Evolutionary conservation across 2,329 filamentous ascomycete species (phyloP), one percentile per base, ranked within the genome.

Genomic region (Colletotrichum musicola): DNA sequence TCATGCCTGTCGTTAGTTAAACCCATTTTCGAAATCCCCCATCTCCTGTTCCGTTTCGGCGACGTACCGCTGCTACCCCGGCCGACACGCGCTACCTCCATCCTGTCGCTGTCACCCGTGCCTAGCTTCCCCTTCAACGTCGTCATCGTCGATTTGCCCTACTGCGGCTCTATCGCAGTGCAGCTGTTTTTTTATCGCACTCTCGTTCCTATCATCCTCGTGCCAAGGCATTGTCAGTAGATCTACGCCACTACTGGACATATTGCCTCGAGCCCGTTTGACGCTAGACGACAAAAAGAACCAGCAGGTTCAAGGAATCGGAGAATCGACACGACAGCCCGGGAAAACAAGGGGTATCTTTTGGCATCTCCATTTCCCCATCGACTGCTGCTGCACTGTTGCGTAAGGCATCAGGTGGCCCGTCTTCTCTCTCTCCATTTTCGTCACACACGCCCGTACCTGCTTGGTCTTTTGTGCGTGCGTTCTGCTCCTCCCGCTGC

Each of bases 201-300:
- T 25, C 22, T 25, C 22, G 22, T 4, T 10, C 30, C 30, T 35
- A 35, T 35, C 62, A 14, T 13, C 10, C 44, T 46, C 16, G 66
- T 66, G 62, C 55, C 55, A 61, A 66, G 66, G 55, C 66, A 60
- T 16, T 35, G 40, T 38, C 59, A 35, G 54, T 61, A 65, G 62
- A 69, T 66, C 56, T 40, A 62, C 55, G 56, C 66, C 66, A 66
- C 47, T 51, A 51, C 59, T 42, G 62, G 62, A 60, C 66, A 60
- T 40, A 54, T 64, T 60, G 53, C 65, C 65, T 68, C 64, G 58
- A 54, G 49, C 20, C 27, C 60, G 44, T 47, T 58, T 64, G 60
- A 46, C 60, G 64, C 65, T 35, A 59, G 54, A 57, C 62, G 55
- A 51, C 25, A 6, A 47, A 38, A 51, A 56, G 42, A 60, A 38